phyloP scores from a whole-genome alignment of 2,329 filamentous ascomycete species.

The Nemania sp. region DNA sequence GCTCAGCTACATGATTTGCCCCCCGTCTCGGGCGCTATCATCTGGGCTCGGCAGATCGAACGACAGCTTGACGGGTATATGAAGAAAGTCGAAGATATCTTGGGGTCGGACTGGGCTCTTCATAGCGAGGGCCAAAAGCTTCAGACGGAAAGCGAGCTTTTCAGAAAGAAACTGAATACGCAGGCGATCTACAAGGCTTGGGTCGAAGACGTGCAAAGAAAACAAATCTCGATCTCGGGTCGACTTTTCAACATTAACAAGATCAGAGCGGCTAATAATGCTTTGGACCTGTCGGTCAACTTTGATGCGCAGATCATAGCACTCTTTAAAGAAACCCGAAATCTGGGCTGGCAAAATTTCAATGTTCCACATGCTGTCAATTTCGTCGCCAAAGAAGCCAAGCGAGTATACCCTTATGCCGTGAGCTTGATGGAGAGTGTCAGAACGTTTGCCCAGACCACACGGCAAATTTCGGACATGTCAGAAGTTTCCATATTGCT shows the following conservation, averaged over 20 bases:
- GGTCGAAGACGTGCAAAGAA: constrained; percentile 84
- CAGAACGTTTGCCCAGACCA: constrained; percentile 87
- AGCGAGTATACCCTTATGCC: constrained; percentile 95
- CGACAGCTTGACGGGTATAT: constrained; percentile 94
- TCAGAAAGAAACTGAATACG: constrained; percentile 95
- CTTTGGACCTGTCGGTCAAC: constrained; percentile 87
- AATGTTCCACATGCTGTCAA: constrained; percentile 92
- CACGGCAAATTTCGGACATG: constrained; percentile 82
- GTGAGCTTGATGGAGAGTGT: constrained; percentile 99
- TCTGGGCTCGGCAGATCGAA: constrained; percentile 97
- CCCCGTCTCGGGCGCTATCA: constrained; percentile 94
- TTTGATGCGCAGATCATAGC: constrained; percentile 98
- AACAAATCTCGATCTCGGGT: constrained; percentile 89
- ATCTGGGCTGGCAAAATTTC: constrained; percentile 92
- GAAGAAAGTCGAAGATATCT: constrained; percentile 97
- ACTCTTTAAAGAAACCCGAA: constrained; percentile 97
- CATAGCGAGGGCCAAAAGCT: constrained; percentile 95
- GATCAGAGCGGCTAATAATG: constrained; percentile 87
- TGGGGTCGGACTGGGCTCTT: constrained; percentile 91
- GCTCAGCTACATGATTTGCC: constrained; percentile 94
- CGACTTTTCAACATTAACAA: constrained; percentile 87
- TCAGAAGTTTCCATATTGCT: constrained; percentile 83
- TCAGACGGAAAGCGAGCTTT: constrained; percentile 86
- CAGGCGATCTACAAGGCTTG: constrained; percentile 93
- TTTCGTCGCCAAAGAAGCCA: constrained; percentile 97